Evolutionary conservation across 345 rosid genomes (phyloP).

Genomic region (Fremontodendron californicum): DNA sequence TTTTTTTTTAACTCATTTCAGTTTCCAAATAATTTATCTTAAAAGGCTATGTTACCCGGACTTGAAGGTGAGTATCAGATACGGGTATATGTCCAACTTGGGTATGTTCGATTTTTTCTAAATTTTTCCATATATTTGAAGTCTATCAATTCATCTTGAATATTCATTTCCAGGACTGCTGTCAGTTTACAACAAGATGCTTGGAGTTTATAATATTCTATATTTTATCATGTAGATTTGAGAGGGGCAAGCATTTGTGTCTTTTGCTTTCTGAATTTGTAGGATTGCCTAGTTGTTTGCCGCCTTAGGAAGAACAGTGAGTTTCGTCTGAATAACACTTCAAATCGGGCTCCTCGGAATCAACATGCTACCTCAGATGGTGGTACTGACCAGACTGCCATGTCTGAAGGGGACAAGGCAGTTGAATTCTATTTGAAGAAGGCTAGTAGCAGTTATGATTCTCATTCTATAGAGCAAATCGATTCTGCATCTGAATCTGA

Average conservation of each 20-base stretch:
- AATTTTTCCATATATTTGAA: too few relatives aligned
- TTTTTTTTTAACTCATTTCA: background rate
- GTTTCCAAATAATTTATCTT: background rate
- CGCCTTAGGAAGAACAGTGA: slow-evolving; percentile 72
- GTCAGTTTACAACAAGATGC: background rate
- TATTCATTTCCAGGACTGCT: background rate
- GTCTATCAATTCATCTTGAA: background rate
- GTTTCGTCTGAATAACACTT: slow-evolving; percentile 32
- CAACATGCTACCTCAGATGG: slow-evolving; percentile 28
- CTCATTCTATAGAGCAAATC: slow-evolving; percentile 45
- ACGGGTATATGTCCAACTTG: too few relatives aligned
- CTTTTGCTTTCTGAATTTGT: slow-evolving; percentile 16
- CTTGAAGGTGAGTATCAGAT: too few relatives aligned
- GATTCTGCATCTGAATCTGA: slow-evolving; percentile 52
- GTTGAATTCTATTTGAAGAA: slow-evolving; percentile 32
- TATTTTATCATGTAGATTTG: background rate
- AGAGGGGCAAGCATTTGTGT: background rate
- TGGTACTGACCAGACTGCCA: slow-evolving; percentile 22
- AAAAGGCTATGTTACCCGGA: too few relatives aligned
- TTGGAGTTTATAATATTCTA: background rate
- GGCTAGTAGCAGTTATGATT: slow-evolving; percentile 41
- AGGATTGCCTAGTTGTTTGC: slow-evolving; percentile 82
- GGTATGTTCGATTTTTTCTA: too few relatives aligned
- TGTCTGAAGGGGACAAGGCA: slow-evolving; percentile 29
- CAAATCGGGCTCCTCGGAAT: slow-evolving; percentile 26